These are phyloP conservation scores for Populus tremula DNA, from an alignment of 345 rosid genomes.

Conservation along the genomic window DNA sequence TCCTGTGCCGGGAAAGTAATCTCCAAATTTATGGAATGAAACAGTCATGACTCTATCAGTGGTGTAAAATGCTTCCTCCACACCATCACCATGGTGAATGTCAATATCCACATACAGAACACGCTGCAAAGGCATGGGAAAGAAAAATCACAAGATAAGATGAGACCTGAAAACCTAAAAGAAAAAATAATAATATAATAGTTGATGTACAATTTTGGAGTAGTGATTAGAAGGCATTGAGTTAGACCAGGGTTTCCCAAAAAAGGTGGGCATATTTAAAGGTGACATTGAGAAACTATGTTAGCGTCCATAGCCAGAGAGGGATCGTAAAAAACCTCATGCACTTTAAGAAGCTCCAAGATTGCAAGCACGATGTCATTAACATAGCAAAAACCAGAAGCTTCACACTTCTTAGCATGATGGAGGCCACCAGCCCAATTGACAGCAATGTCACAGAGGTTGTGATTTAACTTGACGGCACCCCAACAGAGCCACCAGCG, in stretches of 20 bases:
- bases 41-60: slow-evolving; percentile 72
- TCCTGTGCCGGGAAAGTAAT: slow-evolving; percentile 66
- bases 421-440: slow-evolving; percentile 75
- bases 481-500: slow-evolving; percentile 76
- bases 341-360: slow-evolving; percentile 68
- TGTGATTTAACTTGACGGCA: slow-evolving; percentile 63
- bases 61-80: slow-evolving; percentile 74
- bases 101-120: slow-evolving; percentile 70
- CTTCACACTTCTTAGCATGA: slow-evolving; percentile 72
- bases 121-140: slow-evolving; percentile 38
- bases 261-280: too few relatives aligned
- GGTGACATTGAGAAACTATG: background rate
- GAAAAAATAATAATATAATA: background rate
- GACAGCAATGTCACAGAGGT: slow-evolving; percentile 57
- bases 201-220: too few relatives aligned
- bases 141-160: background rate
- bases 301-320: background rate
- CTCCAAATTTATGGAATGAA: slow-evolving; percentile 70
- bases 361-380: slow-evolving; percentile 72
- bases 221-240: background rate
- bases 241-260: background rate
- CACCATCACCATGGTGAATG: slow-evolving; percentile 70
- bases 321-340: slow-evolving; percentile 42
- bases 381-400: slow-evolving; percentile 68
- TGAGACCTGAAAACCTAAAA: slow-evolving; percentile 32